Base-by-base conservation (phyloP, 495 filamentous ascomycete species). In the Podospora conica region DNA sequence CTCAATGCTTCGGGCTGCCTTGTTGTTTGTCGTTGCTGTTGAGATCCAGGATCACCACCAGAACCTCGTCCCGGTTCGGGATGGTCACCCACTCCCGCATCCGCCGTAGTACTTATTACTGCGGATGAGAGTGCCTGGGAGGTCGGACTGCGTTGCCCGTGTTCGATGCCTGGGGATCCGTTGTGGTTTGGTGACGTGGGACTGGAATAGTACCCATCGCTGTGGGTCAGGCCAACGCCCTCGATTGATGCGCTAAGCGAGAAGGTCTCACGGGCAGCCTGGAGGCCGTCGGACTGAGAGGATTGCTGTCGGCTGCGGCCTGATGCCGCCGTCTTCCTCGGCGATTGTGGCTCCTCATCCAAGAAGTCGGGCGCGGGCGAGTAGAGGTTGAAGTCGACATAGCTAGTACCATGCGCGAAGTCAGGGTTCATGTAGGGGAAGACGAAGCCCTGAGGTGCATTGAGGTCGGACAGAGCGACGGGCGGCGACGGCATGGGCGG, bases 331-430 rank as follows among this genome's bases (percentile, higher is more conserved):
- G 69, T 65, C 55, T 65, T 67, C 66, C 65, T 68, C 55, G 64
- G 61, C 21, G 68, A 63, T 25, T 69, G 69, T 29, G 73, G 75
- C 28, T 81, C 80, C 53, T 82, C 81, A 24, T 82, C 80, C 10
- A 77, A 73, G 68, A 72, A 70, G 67, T 71, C 75, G 8, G 79
- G 77, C n/a, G 76, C 65, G 2, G 81, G 81, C 54, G 81, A 83
- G 69, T 76, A 83, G 27, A 83, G 79, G 74, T 79, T 79, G 75
- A 83, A 83, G 74, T 83, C 81, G 63, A 78, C 67, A 65, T 82
- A 83, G 71, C 78, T 71, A 69, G 74, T 80, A 57, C 77, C 78
- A 67, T 72, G 70, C 55, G 76, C 69, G 40, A 71, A 65, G 40
- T 74, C 73, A 9, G 76, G 73, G 65, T 76, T 78, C 60, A 81